Conservation (phyloP, 805 yeast species). For the Saccharomycopsis capsularis region DNA sequence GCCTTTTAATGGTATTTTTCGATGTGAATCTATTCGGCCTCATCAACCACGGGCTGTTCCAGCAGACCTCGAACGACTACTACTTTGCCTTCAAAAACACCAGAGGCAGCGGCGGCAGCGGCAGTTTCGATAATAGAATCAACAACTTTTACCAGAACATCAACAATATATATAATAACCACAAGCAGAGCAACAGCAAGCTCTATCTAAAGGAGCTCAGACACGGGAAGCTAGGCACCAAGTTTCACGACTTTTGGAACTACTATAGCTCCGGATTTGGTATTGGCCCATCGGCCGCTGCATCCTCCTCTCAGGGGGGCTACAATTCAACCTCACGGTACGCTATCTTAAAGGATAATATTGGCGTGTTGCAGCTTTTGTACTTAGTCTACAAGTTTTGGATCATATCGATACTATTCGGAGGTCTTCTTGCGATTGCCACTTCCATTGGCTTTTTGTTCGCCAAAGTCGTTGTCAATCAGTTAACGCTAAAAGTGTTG, state of each 20-base stretch:
- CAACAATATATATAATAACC: constrained; percentile 6
- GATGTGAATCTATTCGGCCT: constrained; percentile 10
- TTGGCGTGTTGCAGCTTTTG: neutral
- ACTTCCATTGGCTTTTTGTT: constrained; percentile 2
- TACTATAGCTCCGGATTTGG: neutral
- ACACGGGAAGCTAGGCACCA: constrained; percentile 1
- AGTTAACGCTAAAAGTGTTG: neutral
- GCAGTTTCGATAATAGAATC: neutral
- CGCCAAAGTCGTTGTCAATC: constrained; percentile 1
- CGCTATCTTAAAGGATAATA: neutral
- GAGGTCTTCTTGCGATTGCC: neutral
- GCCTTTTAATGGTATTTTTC: neutral
- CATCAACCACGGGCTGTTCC: neutral
- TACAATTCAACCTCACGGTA: neutral
- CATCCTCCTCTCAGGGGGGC: neutral
- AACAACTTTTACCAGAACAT: neutral
- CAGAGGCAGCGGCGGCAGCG: neutral
- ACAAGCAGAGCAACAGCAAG: neutral
- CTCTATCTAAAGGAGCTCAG: constrained; percentile 1
- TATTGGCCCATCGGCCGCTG: neutral
- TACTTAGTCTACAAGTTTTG: constrained; percentile 12
- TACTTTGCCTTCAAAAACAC: neutral
- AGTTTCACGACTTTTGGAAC: neutral
- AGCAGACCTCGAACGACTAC: neutral
- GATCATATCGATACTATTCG: constrained; percentile 7